These are phyloP conservation scores for Russula virescens DNA, from an alignment of 768 basidiomycete genomes.

Conservation along the genomic window DNA sequence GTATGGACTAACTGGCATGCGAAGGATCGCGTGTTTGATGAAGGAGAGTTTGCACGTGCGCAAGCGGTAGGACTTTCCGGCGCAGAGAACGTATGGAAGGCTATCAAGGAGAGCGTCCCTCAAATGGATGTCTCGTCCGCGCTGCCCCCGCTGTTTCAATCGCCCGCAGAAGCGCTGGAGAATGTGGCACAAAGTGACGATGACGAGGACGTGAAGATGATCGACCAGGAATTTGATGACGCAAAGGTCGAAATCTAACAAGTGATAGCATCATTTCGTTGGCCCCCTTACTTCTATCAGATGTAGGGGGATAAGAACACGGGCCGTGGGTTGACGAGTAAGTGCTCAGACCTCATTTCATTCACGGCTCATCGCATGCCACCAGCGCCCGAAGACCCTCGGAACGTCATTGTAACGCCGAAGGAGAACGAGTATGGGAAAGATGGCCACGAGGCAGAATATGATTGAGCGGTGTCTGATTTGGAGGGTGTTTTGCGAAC, in stretches of 20 bases:
- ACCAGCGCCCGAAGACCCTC: neutral
- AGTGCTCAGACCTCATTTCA: neutral
- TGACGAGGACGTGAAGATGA: constrained; percentile 10
- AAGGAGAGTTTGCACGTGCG: constrained; percentile 39
- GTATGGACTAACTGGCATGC: constrained; percentile 58
- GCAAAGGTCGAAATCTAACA: constrained; percentile 41
- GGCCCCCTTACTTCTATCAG: neutral
- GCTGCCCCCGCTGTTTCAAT: neutral
- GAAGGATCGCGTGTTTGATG: constrained; percentile 33
- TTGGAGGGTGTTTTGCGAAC: constrained; percentile 2
- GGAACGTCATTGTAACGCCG: constrained; percentile 7
- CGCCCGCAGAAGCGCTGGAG: neutral
- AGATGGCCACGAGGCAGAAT: constrained; percentile 4
- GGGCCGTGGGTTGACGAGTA: neutral
- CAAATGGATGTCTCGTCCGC: constrained; percentile 21
- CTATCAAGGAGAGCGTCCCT: constrained; percentile 41
- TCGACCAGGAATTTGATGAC: constrained; percentile 31
- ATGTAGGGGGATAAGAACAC: neutral
- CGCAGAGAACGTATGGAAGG: constrained; percentile 42
- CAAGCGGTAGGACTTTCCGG: constrained; percentile 44
- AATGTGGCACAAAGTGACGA: constrained; percentile 9
- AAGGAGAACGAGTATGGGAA: neutral
- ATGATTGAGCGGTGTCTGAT: neutral
- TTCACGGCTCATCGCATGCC: neutral
- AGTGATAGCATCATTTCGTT: neutral